Base-by-base conservation (phyloP, 2,329 filamentous ascomycete genomes). In the Ophiostoma triangulosporum region DNA sequence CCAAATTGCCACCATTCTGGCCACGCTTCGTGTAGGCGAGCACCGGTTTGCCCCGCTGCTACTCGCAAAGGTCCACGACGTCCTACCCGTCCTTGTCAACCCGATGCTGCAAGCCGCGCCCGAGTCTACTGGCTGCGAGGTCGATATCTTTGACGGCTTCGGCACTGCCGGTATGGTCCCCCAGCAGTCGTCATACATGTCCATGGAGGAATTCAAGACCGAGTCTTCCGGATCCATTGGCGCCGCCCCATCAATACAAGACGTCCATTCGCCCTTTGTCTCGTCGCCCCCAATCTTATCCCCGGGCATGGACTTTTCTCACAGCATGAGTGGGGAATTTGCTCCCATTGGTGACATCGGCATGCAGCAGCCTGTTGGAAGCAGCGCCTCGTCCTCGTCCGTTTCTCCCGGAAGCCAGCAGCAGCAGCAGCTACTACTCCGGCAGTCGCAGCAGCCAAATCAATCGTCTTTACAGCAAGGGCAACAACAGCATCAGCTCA, bases 11-110 rank as follows among this genome's bases (percentile, higher is more conserved):
- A 78, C 77, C 55, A 74, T 88, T 8, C 72, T 89, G 2, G 81
- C 82, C 2, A 72, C 80, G 8, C 74, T 93, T 17, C 84, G 86
- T n/a, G 83, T 80, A 54, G 86, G 86, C 6, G 77, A 90, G 54
- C 77, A 84, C 57, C 83, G 84, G 51, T 93, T 88, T 64, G 71
- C 91, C 14, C 87, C 87, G 3, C 73, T 94, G 0, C 74, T 95
- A 1, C 69, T 93, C 53, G 78, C 77, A 64, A 93, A 91, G 69
- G 77, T 91, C 36, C 76, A 83, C 57, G 84, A 91, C 40, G 74
- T 84, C 3, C 69, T 90, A 3, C 84, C 84, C 7, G 73, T 73
- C 14, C 69, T 83, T 15, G 72, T 74, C 55, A 80, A 76, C 58
- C 80, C 80, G 1, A 75, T 79, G 70, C 72, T 83, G 14, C 75